phyloP scores from a whole-genome alignment of 2,329 filamentous ascomycete species.

The Sporothrix inflata region DNA sequence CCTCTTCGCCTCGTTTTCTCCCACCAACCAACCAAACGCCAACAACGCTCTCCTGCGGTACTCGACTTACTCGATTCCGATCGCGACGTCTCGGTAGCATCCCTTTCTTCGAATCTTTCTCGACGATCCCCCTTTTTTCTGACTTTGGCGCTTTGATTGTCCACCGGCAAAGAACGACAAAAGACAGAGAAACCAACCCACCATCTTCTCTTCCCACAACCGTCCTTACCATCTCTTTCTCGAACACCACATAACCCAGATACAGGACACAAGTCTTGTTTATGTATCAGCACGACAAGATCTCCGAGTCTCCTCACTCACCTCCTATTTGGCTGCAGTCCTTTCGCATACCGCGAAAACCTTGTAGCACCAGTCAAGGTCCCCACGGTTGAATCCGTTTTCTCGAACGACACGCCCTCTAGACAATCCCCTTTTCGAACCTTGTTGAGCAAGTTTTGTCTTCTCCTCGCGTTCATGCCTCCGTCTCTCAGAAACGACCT shows the following conservation, averaged over 20 bases:
- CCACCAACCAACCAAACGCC: neutral
- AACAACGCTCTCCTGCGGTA: neutral
- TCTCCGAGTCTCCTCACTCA: slow-evolving; percentile 91
- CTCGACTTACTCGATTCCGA: neutral
- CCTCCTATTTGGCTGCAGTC: slow-evolving; percentile 93
- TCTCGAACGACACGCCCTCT: slow-evolving; percentile 26
- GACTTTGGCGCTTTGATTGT: slow-evolving; percentile 11
- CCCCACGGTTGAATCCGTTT: slow-evolving; percentile 78
- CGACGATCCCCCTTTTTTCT: neutral
- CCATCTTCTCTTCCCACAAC: neutral
- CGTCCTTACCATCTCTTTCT: neutral
- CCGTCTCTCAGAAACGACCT: slow-evolving; percentile 54
- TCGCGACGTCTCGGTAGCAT: neutral
- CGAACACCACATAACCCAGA: slow-evolving; percentile 30
- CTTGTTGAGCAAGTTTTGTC: slow-evolving; percentile 29
- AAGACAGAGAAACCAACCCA: neutral
- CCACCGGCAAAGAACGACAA: slow-evolving; percentile 1
- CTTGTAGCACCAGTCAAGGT: slow-evolving; percentile 84
- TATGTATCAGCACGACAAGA: slow-evolving; percentile 97
- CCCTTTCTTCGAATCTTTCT: neutral
- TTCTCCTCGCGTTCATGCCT: slow-evolving; percentile 57
- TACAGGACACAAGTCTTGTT: slow-evolving; percentile 63
- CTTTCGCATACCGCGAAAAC: slow-evolving; percentile 95
- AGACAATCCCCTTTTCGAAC: neutral
- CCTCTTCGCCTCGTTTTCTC: slow-evolving; percentile 11